Base-by-base conservation (phyloP, 2,329 filamentous ascomycete species). In the Akanthomyces lecanii region DNA sequence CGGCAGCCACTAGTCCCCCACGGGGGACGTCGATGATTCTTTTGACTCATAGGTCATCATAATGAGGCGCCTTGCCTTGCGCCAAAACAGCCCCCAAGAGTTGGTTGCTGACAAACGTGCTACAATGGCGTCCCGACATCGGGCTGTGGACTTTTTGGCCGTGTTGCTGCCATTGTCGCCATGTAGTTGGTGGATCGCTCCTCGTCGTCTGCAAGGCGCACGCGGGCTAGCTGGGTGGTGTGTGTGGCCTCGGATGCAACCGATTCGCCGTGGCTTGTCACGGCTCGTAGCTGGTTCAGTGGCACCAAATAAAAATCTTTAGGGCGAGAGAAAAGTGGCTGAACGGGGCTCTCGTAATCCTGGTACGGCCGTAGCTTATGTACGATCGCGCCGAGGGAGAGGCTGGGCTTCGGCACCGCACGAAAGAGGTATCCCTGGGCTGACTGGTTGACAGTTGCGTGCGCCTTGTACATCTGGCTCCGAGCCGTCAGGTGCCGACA, bases 191-290 rank as follows among this genome's bases (percentile, higher is more conserved):
- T 48, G 55, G 55, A 48, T 47, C 55, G 55, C 42, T 18, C 10
- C 55, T 33, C 36, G 55, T 57, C 55, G 12, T 48, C 55, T 47
- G 28, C 55, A 57, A 59, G 44, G 45, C 56, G 45, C 56, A 59
- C 45, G 16, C 50, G 23, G 45, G 33, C 45, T 30, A 33, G 33
- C 56, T 48, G 25, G 8, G 21, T 28, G 8, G 11, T 36, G 42
- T 48, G 42, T 33, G 28, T 40, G 30, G 12, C 25, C 38, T 59
- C 56, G 56, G 56, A 59, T 59, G 45, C 56, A 40, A 47, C 56
- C 45, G 56, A 59, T 59, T 50, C 23, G 33, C 16, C 33, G 56
- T 51, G 45, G 56, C 56, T 59, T 59, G 40, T 30, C 25, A 33
- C n/a, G 21, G 30, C 25, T n/a, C 8, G 33, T 36, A 6, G 33